phyloP scores from a whole-genome alignment of 2,329 filamentous ascomycete genomes.

The Colletotrichum euphorbiae region DNA sequence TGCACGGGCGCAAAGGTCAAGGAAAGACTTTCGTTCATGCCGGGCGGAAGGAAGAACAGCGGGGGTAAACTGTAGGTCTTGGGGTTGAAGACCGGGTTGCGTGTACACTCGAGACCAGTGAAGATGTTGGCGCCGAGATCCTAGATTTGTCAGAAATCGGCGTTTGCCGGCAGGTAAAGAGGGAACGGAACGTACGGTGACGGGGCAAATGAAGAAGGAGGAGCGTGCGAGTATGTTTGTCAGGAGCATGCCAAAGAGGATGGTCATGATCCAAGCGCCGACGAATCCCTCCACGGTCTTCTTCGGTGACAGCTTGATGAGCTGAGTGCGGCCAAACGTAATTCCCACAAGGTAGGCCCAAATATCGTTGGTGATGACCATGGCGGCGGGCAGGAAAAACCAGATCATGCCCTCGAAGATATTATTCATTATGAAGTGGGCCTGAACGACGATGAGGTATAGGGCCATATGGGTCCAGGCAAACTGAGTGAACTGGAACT shows the following conservation, averaged over 20 bases:
- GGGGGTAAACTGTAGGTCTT: slow-evolving; percentile 79
- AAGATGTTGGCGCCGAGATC: slow-evolving; percentile 94
- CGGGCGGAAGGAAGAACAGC: slow-evolving; percentile 76
- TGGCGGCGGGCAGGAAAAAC: slow-evolving; percentile 95
- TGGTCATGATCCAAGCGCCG: slow-evolving; percentile 94
- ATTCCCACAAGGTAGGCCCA: slow-evolving; percentile 98
- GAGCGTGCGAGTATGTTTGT: slow-evolving; percentile 88
- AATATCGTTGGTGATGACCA: slow-evolving; percentile 99
- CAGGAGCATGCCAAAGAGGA: slow-evolving; percentile 84
- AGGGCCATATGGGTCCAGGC: slow-evolving; percentile 99
- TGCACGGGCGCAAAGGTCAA: slow-evolving; percentile 89
- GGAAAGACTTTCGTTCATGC: slow-evolving; percentile 61
- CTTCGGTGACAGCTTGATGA: slow-evolving; percentile 98
- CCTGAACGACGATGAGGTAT: slow-evolving; percentile 96
- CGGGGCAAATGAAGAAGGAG: slow-evolving; percentile 98
- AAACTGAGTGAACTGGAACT: slow-evolving; percentile 99
- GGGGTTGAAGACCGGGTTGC: slow-evolving; percentile 91
- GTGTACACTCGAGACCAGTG: slow-evolving; percentile 88
- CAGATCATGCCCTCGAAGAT: slow-evolving; percentile 99
- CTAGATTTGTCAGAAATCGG: slow-evolving; percentile 46
- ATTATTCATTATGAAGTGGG: slow-evolving; percentile 99
- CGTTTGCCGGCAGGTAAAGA: neutral
- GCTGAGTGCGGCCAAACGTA: slow-evolving; percentile 93
- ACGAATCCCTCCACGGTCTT: slow-evolving; percentile 99
- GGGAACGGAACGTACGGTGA: slow-evolving; percentile 74